These are phyloP conservation scores for Triadica sebifera DNA, from an alignment of 345 rosid genomes.

Conservation along the genomic window DNA sequence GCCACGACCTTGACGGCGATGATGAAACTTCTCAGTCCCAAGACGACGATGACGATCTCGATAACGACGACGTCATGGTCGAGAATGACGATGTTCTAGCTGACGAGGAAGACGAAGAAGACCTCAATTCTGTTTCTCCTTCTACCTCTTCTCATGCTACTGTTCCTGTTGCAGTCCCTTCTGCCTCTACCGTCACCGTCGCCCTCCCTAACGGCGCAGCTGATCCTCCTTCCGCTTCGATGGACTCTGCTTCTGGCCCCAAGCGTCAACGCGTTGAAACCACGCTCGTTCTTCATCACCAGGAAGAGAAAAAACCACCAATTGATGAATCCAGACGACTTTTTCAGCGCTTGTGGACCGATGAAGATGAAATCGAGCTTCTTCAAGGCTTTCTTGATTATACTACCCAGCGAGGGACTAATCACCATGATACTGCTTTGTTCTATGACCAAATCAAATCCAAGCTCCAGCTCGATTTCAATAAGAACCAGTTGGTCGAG, in stretches of 20 bases:
- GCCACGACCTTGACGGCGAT: slow-evolving; percentile 48
- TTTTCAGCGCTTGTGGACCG: slow-evolving; percentile 96
- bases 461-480: slow-evolving; percentile 91
- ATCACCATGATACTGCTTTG: slow-evolving; percentile 80
- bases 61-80: slow-evolving; percentile 41
- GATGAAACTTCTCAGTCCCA: slow-evolving; percentile 37
- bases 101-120: slow-evolving; percentile 52
- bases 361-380: slow-evolving; percentile 98
- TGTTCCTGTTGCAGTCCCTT: slow-evolving; percentile 14
- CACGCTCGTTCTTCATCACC: slow-evolving; percentile 1
- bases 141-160: slow-evolving; percentile 30
- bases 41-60: slow-evolving; percentile 55
- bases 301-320: slow-evolving; percentile 38
- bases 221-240: slow-evolving; percentile 27
- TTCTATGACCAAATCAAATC: slow-evolving; percentile 94
- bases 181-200: slow-evolving; percentile 6
- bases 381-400: slow-evolving; percentile 88
- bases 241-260: slow-evolving; percentile 30
- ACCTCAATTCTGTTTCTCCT: slow-evolving; percentile 42
- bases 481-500: slow-evolving; percentile 96
- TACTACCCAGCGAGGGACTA: slow-evolving; percentile 49
- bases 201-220: slow-evolving; percentile 19
- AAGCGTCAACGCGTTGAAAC: slow-evolving; percentile 49
- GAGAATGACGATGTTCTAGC: slow-evolving; percentile 38
- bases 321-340: slow-evolving; percentile 72